phyloP scores from a whole-genome alignment of 2,329 filamentous ascomycete species.

The Penicillium sp. region DNA sequence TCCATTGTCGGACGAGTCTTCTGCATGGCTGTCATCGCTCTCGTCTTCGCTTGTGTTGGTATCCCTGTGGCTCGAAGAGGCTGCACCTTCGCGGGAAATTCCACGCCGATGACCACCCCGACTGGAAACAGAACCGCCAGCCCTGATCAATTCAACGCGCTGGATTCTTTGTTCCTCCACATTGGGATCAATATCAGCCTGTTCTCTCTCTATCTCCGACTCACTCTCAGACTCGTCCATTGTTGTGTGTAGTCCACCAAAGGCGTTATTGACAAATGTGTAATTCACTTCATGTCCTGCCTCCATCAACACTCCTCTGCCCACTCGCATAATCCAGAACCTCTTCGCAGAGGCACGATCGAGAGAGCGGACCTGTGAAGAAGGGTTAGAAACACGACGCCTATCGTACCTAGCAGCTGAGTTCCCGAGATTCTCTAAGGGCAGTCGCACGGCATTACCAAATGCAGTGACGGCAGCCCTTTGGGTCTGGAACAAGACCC shows the following conservation, averaged over 20 bases:
- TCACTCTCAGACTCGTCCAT: conserved; percentile 36
- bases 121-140: conserved; percentile 3
- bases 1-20: conserved; percentile 15
- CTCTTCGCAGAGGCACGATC: conserved; percentile 36
- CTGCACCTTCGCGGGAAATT: neutral
- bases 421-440: conserved; percentile 52
- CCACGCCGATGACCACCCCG: neutral
- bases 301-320: conserved; percentile 59
- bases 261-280: conserved; percentile 58
- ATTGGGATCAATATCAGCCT: conserved; percentile 50
- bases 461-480: conserved; percentile 58
- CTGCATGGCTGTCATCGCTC: conserved; percentile 13
- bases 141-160: conserved; percentile 30
- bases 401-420: conserved; percentile 33
- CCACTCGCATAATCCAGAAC: conserved; percentile 62
- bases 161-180: conserved; percentile 48
- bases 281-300: conserved; percentile 57
- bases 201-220: conserved; percentile 45
- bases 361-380: conserved; percentile 31
- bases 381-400: conserved; percentile 17
- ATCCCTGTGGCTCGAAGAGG: neutral
- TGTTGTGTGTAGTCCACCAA: conserved; percentile 57
- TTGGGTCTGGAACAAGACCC: conserved; percentile 54
- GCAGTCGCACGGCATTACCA: conserved; percentile 52
- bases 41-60: neutral